These are phyloP conservation scores for Liquidambar formosana DNA, from an alignment of 164 flowering plant genomes.

Conservation along the genomic window DNA sequence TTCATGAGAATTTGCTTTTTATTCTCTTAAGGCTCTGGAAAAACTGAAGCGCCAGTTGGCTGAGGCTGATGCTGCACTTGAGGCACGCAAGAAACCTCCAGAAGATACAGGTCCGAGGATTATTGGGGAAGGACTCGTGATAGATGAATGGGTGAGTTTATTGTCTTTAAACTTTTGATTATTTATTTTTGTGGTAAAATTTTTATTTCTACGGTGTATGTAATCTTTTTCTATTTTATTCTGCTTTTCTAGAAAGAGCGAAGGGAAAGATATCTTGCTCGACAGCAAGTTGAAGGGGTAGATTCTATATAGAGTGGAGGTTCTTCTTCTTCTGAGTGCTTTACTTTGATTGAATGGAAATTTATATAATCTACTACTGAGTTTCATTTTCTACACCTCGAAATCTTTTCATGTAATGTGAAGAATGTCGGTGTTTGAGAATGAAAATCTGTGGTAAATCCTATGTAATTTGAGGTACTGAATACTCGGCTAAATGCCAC, in stretches of 20 bases:
- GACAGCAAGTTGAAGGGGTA: constrained; percentile 78
- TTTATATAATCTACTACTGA: neutral
- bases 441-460: constrained; percentile 5
- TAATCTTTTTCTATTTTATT: neutral
- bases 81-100: constrained; percentile 47
- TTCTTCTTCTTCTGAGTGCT: neutral
- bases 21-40: constrained; percentile 34
- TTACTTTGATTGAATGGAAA: constrained; percentile 5
- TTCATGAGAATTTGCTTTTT: neutral
- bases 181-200: neutral
- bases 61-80: constrained; percentile 52
- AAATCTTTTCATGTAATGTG: constrained; percentile 8
- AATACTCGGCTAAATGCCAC: neutral
- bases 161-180: neutral
- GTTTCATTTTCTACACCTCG: neutral
- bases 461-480: constrained; percentile 12
- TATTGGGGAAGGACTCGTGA: constrained; percentile 55
- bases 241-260: constrained; percentile 66
- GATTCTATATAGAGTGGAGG: constrained; percentile 55
- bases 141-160: constrained; percentile 69
- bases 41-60: constrained; percentile 53
- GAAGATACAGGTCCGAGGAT: constrained; percentile 51
- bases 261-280: constrained; percentile 87
- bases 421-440: constrained; percentile 1
- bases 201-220: neutral